Base-by-base conservation (phyloP, 176 grass and related monocot genomes). In the Phyllostachys edulis region DNA sequence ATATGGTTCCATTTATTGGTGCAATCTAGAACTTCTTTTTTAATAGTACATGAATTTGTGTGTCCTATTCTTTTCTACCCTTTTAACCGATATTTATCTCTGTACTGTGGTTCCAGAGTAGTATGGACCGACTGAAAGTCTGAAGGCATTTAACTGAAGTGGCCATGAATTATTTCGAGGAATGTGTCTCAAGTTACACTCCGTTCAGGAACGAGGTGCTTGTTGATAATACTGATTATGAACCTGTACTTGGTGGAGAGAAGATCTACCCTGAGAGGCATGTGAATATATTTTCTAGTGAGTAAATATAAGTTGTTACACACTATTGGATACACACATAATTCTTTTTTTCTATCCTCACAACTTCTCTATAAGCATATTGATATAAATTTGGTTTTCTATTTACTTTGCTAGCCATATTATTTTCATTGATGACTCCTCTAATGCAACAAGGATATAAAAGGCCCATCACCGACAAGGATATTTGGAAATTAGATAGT, bases 381-480 rank as follows among this genome's bases (percentile, higher is more conserved):
- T 85, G 82, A 69, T 10, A 34, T 44, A 10, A 9, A 13, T 69
- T 76, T 82, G 74, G 50, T 67, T 83, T 46, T 60, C 63, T 41
- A 54, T 46, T 83, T 82, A 82, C 63, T 85, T 88, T 71, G 12
- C 57, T 80, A 98, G 96, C 20, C 61, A 95, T 89, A 90, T 76
- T 95, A 5, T 98, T 98, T 98, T 89, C 93, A 75, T 98, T 93
- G 96, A 94, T 98, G 80, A 98, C 96, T 74, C 96, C 93, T 85
- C 80, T 98, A 69, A 95, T 98, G 91, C 87, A 89, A 90, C 96
- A 94, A 94, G 96, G 96, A 70, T 98, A 81, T 79, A 94, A 52
- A 81, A 93, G 69, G 80, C 89, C 93, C 63, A 89, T 95, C 46
- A 94, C 87, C 10, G 88, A 98, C 73, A 98, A 90, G 86, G 96